A percentile compares a stretch with the other conserved stretches of the same genome.
phyloP scores from a whole-genome alignment of 2,329 filamentous ascomycete genomes.

The Penicillium rolfsii region DNA sequence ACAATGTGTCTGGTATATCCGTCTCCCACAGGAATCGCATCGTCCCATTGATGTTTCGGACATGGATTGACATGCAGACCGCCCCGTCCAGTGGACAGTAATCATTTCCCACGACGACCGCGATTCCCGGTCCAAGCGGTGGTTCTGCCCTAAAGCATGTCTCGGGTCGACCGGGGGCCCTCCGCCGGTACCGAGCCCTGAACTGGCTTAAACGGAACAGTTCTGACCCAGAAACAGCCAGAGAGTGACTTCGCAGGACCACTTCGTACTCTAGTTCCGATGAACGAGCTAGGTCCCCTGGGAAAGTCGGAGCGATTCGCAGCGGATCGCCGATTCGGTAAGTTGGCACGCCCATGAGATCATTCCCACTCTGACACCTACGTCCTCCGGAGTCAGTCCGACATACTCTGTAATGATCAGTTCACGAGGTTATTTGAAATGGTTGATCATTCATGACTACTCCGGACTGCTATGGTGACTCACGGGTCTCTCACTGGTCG shows the following conservation, averaged over 20 bases:
- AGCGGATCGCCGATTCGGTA: conserved; percentile 21
- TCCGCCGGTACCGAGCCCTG: conserved; percentile 24
- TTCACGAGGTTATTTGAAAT: no score
- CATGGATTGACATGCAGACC: neutral
- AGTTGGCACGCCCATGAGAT: conserved; percentile 15
- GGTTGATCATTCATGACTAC: neutral
- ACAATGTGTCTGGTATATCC: neutral
- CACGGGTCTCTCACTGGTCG: neutral
- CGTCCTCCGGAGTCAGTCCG: neutral
- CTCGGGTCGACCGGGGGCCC: conserved; percentile 16
- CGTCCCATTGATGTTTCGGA: no score
- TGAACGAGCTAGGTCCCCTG: neutral
- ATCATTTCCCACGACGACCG: neutral
- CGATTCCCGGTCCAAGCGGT: neutral
- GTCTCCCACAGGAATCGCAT: no score
- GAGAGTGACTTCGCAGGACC: neutral
- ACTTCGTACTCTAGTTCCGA: no score
- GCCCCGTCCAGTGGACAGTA: neutral
- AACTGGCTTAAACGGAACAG: neutral
- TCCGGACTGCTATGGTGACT: neutral
- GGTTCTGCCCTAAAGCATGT: conserved; percentile 9
- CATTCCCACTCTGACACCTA: neutral
- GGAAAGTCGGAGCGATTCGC: conserved; percentile 24
- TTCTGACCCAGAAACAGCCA: neutral
- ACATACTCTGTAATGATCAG: no score